Evolutionary conservation across 2,329 filamentous ascomycete genomes (phyloP), one percentile per base, ranked within the genome.

Genomic region (Cercospora nicotianae): DNA sequence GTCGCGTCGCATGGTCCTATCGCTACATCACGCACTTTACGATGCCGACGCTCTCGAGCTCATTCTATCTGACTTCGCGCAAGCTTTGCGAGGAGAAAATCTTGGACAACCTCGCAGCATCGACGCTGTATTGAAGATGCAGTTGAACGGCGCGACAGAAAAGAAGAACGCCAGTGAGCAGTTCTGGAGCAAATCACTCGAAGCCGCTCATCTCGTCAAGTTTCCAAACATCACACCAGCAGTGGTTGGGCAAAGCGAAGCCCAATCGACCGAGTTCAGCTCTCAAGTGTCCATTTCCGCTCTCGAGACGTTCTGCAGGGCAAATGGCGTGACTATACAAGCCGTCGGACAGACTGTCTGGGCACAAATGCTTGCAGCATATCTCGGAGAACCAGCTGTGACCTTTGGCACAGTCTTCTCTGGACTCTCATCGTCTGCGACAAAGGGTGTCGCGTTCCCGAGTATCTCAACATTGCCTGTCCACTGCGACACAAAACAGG

Each of bases 381-480:
- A 97, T 74, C 85, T 89, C 13, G 93, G 93, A 1, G 93, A 97
- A 75, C 75, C 81, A 2, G 85, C 85, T 5, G 89, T 95, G 0
- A 89, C 90, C 0, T 96, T 95, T 76, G 94, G 94, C 23, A 84
- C 91, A 13, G 91, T 94, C 0, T 82, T 97, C 7, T 94, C 94
- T 8, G 93, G 93, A 0, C 84, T 93, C 36, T 88, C 82, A 31
- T 84, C 84, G 0, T 84, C 89, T 3, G 81, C 84, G n/a, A 87
- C 89, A 0, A 83, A 85, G 18, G 76, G 83, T 5, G 85, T 86
- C 4, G 84, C 87, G 0, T 91, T 97, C 62, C 94, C 94, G 0
- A 94, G 91, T 75, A 87, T 97, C 65, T 89, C 90, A 0, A 97
- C 93, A 0, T 78, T 97, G 2, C 94, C 94, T 0, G 84, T 95